These are phyloP conservation scores for Aspergillus awamori DNA, from an alignment of 2,329 filamentous ascomycete genomes.

Conservation along the genomic window DNA sequence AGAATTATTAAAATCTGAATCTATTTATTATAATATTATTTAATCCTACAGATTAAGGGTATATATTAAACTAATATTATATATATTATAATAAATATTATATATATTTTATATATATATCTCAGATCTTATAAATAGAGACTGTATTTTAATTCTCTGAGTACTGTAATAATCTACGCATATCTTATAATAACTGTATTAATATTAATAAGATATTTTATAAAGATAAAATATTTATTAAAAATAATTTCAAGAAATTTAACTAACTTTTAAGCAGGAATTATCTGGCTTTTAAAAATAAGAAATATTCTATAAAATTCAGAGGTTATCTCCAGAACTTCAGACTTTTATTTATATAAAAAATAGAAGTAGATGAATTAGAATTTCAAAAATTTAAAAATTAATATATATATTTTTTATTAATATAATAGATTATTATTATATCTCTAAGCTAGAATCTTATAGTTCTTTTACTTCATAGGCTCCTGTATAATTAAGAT, in stretches of 20 bases:
- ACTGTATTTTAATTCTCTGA: neutral
- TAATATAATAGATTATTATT: neutral
- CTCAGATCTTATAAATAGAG: neutral
- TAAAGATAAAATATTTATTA: neutral
- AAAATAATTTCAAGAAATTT: neutral
- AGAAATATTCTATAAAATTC: neutral
- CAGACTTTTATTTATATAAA: neutral
- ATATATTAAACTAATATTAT: neutral
- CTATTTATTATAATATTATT: neutral
- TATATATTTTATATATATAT: neutral
- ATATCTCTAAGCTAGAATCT: neutral
- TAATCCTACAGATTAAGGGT: neutral
- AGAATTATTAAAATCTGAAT: neutral
- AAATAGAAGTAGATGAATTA: neutral
- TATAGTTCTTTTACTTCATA: neutral
- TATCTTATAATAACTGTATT: neutral
- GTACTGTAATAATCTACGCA: neutral
- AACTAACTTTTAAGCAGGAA: neutral
- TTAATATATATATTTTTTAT: neutral
- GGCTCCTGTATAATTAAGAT: no score
- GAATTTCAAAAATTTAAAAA: neutral
- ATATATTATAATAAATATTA: neutral
- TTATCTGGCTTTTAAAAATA: neutral
- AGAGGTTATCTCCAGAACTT: neutral
- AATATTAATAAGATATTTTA: neutral